Conservation (phyloP, 768 basidiomycete species). For the Boletus subparvulus region DNA sequence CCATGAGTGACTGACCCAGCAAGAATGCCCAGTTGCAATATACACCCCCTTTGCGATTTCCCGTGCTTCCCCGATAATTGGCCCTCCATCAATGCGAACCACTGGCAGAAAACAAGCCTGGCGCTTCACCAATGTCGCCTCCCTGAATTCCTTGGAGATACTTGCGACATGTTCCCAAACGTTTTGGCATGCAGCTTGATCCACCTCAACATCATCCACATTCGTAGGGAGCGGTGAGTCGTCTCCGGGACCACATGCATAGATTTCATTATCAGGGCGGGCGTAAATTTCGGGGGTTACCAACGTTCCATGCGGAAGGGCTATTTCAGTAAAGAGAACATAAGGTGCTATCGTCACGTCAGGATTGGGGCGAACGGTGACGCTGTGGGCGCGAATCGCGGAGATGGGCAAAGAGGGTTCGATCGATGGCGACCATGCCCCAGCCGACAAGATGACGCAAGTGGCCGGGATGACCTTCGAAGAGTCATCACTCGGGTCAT, state of each 20-base stretch:
- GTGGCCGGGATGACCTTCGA: conserved; percentile 52
- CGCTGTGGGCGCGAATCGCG: conserved; percentile 71
- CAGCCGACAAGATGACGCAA: conserved; percentile 75
- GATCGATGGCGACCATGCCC: conserved; percentile 78
- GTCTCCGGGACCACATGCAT: conserved; percentile 81
- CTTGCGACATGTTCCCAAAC: conserved; percentile 57
- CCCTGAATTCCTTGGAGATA: conserved; percentile 56
- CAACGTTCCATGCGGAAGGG: conserved; percentile 30
- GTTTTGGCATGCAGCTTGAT: conserved; percentile 52
- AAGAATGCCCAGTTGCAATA: conserved; percentile 77
- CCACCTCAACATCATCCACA: conserved; percentile 71
- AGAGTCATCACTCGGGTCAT: conserved; percentile 21
- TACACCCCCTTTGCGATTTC: conserved; percentile 60
- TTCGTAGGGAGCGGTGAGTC: conserved; percentile 62
- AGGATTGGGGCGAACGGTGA: conserved; percentile 55
- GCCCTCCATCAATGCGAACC: conserved; percentile 50
- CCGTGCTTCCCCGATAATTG: conserved; percentile 66
- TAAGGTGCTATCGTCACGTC: conserved; percentile 60
- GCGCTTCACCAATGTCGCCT: conserved; percentile 49
- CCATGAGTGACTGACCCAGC: conserved; percentile 57
- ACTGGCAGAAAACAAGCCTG: conserved; percentile 83
- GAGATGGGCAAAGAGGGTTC: conserved; percentile 55
- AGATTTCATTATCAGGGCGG: conserved; percentile 66
- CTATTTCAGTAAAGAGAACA: conserved; percentile 81
- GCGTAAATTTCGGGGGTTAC: conserved; percentile 71